phyloP scores from a whole-genome alignment of 345 rosid genomes.

The Arabidopsis arenosa region DNA sequence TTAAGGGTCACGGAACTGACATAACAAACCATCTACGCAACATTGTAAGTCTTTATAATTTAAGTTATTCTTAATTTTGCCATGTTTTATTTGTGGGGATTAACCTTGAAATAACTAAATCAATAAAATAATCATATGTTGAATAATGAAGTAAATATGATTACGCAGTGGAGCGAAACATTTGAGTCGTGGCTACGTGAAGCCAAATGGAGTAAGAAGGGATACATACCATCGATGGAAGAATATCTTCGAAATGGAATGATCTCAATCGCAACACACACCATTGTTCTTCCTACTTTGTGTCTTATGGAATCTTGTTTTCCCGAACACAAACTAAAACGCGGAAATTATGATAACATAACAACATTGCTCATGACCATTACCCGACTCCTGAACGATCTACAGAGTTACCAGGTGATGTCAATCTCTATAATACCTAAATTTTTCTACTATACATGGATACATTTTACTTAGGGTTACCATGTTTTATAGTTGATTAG shows the following conservation, averaged over 20 bases:
- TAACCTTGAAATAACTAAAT: not conserved
- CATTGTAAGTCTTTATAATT: conserved; percentile 46
- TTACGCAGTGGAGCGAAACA: conserved; percentile 65
- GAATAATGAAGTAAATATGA: not conserved
- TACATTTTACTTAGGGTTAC: not conserved
- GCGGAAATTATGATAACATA: conserved; percentile 45
- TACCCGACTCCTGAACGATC: conserved; percentile 62
- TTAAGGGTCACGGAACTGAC: conserved; percentile 45
- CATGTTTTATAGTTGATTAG: not conserved
- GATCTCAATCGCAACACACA: conserved; percentile 57
- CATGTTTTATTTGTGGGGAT: not conserved
- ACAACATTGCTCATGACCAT: conserved; percentile 57
- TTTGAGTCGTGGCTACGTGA: conserved; percentile 67
- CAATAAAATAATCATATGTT: no score
- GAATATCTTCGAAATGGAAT: conserved; percentile 60
- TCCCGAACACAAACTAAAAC: conserved; percentile 39
- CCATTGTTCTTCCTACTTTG: conserved; percentile 49
- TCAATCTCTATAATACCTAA: not conserved
- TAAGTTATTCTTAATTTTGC: not conserved
- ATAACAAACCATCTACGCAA: conserved; percentile 44
- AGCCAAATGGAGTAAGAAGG: conserved; percentile 61
- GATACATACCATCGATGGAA: conserved; percentile 43
- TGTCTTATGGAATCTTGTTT: conserved; percentile 39
- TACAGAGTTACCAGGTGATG: conserved; percentile 58
- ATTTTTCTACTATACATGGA: not conserved